Evolutionary conservation across 768 basidiomycete genomes (phyloP), one percentile per base, ranked within the genome.

Genomic region (Xerocomellus amylosporus): DNA sequence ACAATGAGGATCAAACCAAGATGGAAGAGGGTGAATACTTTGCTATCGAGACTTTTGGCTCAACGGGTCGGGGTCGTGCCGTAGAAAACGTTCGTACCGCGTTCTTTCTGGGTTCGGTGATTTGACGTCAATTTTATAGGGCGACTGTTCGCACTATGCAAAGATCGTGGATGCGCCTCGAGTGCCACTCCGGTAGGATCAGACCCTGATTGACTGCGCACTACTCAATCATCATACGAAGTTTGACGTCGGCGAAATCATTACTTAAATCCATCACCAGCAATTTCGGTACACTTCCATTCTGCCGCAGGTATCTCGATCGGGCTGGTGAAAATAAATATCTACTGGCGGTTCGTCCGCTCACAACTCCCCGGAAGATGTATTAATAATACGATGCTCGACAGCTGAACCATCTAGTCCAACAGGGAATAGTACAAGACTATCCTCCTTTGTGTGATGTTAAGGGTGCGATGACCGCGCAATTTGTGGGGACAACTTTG

Each of bases 1-100:
- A 88, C 69, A 93, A 88, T 53, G 82, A 87, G 31, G 94, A 97
- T 67, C 84, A 87, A 56, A 92, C 89, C 14, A 96, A 92, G 74
- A 99, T 99, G 97, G 97, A 98, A 67, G 97, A 99, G 73, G 97
- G 95, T 38, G 97, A 98, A 65, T 98, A 98, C 68, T 99, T 92
- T 69, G 97, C 97, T 9, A 96, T 99, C 52, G 97, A 99, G 72
- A 99, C 97, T 2, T 99, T 99, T 70, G 97, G 97, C 12, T 91
- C 90, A n/a, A 98, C 96, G 0, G 96, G 97, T 15, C 79, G 88
- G 39, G 97, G 95, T 8, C 79, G 84, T 24, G 91, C 97, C 20
- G 79, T 91, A 15, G 96, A 98, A 64, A 80, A 79, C 56, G 92
- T 91, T 61, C 9, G 58, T 63, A 75, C 66, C 14, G 40, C 30